Base-by-base conservation (phyloP, 1,284 basidiomycete species). In the Retiboletus flavoniger region DNA sequence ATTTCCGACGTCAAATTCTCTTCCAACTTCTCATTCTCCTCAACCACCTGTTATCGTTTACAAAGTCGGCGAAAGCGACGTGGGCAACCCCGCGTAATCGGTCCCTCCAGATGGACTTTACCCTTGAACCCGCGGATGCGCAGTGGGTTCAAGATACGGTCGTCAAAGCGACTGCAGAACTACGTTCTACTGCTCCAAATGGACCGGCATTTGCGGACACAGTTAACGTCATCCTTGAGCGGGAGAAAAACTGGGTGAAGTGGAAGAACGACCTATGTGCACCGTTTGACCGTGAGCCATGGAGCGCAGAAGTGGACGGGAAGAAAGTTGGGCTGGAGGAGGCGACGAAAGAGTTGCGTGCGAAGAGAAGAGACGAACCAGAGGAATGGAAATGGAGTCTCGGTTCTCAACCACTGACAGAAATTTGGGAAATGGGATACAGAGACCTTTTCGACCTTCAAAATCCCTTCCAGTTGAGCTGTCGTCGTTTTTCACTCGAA, bases 1-100 rank as follows among this genome's bases (percentile, higher is more conserved):
- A 89, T 58, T 96, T 96, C 74, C 87, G 94, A 21, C 85, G 92
- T n/a, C 94, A 96, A 73, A 84, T 95, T 66, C 77, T 96, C 26
- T 86, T 95, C 63, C 93, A 96, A 67, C 77, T 93, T 13, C 77
- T 95, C 35, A 90, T 95, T 49, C 78, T 94, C 7, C 80, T 94
- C 44, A 82, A 89, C 53, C 91, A 94, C 68, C 78, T 96, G 26
- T 77, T 89, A 19, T 83, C 78, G 3, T 93, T 92, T 69, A 91
- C 91, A 0, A 85, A 86, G 56, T 59, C 79, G 0, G 80, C 82
- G 7, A 91, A 91, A 62, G 74, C 78, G 1, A 70, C 75, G 34
- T 89, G 85, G 84, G 72, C 76, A 4, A 78, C 80, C 8, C 64
- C 77, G 3, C 80, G 82, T 31, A 89, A 91, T 64, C 81, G 87